Evolutionary conservation across 805 yeast species (phyloP), one percentile per base, ranked within the genome.

Genomic region (Tetrapisispora arboricola): DNA sequence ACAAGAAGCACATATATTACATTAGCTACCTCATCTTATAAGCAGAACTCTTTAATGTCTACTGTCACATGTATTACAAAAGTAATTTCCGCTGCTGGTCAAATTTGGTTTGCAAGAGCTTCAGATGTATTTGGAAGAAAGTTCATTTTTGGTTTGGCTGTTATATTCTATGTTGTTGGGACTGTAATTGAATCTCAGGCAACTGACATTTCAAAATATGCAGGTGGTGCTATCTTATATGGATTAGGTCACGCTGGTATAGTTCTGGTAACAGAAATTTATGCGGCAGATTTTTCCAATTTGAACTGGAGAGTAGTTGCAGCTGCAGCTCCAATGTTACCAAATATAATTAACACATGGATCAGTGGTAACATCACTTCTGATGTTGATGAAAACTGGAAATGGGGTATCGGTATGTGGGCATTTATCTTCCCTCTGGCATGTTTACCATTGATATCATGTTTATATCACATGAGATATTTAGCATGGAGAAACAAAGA

Each of bases 301-400:
- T 66, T 79, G 53, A 76, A 77, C 51, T 77, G 82, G 76, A 72
- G 87, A 62, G 68, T 79, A 47, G 63, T 72, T 28, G 71, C 69
- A 43, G 70, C 80, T 8, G 75, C 76, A 47, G 61, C 77, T 35
- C 83, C 85, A 4, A 78, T 83, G 3, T 60, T 73, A 37, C 86
- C 86, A 1, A 78, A 74, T 50, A 70, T 80, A 47, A 76, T 81
- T 55, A 81, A 78, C 56, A 76, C 86, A 19, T 81, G 87, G 87
- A 66, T 78, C 40, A 61, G 76, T 27, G 85, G 84, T 47, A 58
- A 75, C 51, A 64, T 80, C 30, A 54, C 67, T 9, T 43, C 51
- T 7, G 60, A 59, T 27, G 58, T 68, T 41, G 64, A 58, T 35
- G 32, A 42, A 11, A 49, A 57, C 15, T 72, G 77, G 71, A 58